A percentile compares a stretch with the other conserved stretches of the same genome.
Conservation (phyloP, 2,329 filamentous ascomycete genomes). For the Colletotrichum lindemuthianum region DNA sequence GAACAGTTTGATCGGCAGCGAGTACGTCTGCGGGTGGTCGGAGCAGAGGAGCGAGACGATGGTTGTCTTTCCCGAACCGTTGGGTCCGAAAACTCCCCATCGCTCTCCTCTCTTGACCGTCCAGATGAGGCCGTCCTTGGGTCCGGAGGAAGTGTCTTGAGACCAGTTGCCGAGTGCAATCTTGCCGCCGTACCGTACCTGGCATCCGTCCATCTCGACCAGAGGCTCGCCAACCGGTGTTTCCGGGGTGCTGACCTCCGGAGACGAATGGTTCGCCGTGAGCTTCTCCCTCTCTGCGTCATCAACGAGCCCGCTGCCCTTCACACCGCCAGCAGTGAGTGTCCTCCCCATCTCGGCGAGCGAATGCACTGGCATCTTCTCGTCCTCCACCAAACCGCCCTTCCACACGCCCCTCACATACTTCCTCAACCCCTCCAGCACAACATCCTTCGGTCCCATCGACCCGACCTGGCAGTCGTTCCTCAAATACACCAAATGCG, state of each 20-base stretch:
- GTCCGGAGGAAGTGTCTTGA: constrained; percentile 62
- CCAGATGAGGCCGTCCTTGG: constrained; percentile 78
- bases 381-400: constrained; percentile 56
- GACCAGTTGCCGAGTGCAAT: constrained; percentile 84
- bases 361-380: constrained; percentile 57
- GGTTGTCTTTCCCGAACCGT: constrained; percentile 96
- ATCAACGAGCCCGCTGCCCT: constrained; percentile 49
- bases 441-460: constrained; percentile 72
- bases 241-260: constrained; percentile 14
- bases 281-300: constrained; percentile 36
- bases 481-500: constrained; percentile 79
- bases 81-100: constrained; percentile 93
- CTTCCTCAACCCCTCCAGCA: constrained; percentile 64
- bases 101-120: constrained; percentile 83
- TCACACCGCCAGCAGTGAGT: constrained; percentile 52
- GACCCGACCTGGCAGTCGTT: constrained; percentile 72
- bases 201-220: constrained; percentile 88
- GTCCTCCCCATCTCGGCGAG: constrained; percentile 61
- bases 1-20: constrained; percentile 86
- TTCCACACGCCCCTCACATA: constrained; percentile 59
- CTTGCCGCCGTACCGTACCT: constrained; percentile 82
- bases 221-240: constrained; percentile 69
- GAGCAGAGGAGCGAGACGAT: constrained; percentile 92
- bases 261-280: constrained; percentile 8
- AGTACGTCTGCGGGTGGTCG: constrained; percentile 95